Percentiles rank a stretch among this genome's conserved stretches.
Conservation (phyloP, 2,329 filamentous ascomycete species). For the Beauveria rudraprayagi region DNA sequence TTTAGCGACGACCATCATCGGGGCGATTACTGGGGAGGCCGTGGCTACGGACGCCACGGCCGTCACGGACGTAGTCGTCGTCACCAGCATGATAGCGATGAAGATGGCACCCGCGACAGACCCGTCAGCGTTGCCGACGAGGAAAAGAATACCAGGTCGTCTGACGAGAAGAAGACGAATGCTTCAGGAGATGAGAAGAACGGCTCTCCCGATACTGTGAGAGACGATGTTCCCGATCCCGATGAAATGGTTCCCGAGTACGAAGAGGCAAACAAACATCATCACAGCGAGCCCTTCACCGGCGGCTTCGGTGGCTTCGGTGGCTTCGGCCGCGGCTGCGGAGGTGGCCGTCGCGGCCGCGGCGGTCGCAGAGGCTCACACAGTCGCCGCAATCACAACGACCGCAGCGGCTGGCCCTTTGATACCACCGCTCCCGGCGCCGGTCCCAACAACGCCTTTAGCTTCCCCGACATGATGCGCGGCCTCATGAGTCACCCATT, state of each 20-base stretch:
- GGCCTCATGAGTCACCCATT: constrained; percentile 34
- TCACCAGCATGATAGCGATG: constrained; percentile 12
- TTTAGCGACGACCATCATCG: neutral
- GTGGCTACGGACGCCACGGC: constrained; percentile 11
- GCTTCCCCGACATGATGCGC: constrained; percentile 32
- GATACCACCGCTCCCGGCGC: constrained; percentile 18
- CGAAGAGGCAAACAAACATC: constrained; percentile 13
- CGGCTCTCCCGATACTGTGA: constrained; percentile 26
- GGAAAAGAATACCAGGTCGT: constrained; percentile 15
- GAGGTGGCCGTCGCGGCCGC: constrained; percentile 15
- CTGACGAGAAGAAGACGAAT: constrained; percentile 16
- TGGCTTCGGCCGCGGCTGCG: constrained; percentile 17
- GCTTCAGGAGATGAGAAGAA: constrained; percentile 24
- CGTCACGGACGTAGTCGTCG: constrained; percentile 11
- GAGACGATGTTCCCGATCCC: constrained; percentile 22
- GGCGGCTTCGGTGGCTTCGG: constrained; percentile 15
- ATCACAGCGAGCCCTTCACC: constrained; percentile 12
- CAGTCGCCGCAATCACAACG: constrained; percentile 8
- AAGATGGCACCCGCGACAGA: constrained; percentile 15
- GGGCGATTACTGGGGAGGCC: neutral
- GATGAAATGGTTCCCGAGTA: constrained; percentile 26
- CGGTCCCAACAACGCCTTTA: constrained; percentile 22
- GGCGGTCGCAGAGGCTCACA: constrained; percentile 12
- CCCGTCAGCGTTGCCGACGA: constrained; percentile 17
- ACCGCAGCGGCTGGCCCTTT: constrained; percentile 5